Percentiles rank a stretch among this genome's conserved stretches.
These are phyloP conservation scores for Russula sp. DNA, from an alignment of 768 basidiomycete genomes.

Conservation along the genomic window DNA sequence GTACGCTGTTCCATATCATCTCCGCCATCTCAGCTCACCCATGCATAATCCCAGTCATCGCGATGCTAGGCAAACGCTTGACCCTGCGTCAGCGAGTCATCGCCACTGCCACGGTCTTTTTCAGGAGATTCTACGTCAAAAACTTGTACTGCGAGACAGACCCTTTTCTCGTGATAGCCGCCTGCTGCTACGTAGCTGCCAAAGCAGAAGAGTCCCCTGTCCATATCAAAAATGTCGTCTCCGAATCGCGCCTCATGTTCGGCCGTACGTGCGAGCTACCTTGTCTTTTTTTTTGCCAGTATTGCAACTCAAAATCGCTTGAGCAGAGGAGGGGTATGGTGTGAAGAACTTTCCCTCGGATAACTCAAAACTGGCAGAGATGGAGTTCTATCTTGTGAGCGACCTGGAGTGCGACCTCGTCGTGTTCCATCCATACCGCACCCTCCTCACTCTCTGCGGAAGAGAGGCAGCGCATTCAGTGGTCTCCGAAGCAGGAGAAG, in stretches of 20 bases:
- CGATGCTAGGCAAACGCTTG: conserved; percentile 80
- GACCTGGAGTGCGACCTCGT: conserved; percentile 92
- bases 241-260: conserved; percentile 75
- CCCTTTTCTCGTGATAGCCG: conserved; percentile 84
- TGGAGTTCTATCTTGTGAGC: conserved; percentile 98
- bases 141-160: conserved; percentile 95
- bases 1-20: conserved; percentile 33
- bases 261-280: conserved; percentile 40
- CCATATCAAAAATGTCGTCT: conserved; percentile 87
- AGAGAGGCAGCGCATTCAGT: conserved; percentile 41
- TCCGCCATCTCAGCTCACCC: neutral
- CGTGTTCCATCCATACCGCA: conserved; percentile 93
- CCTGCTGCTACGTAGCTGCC: conserved; percentile 92
- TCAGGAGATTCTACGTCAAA: conserved; percentile 94
- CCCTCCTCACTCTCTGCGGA: conserved; percentile 69
- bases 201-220: conserved; percentile 96
- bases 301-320: neutral
- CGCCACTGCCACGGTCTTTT: conserved; percentile 92
- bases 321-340: conserved; percentile 54
- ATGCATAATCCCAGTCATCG: conserved; percentile 52
- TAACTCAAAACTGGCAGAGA: conserved; percentile 89
- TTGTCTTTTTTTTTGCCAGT: too few species aligned
- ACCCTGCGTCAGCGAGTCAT: conserved; percentile 82
- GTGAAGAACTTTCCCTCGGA: conserved; percentile 80
- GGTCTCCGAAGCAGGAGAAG: conserved; percentile 48